These are phyloP conservation scores for Aspergillus aculeatinus DNA, from an alignment of 2,329 filamentous ascomycete species.

Conservation along the genomic window DNA sequence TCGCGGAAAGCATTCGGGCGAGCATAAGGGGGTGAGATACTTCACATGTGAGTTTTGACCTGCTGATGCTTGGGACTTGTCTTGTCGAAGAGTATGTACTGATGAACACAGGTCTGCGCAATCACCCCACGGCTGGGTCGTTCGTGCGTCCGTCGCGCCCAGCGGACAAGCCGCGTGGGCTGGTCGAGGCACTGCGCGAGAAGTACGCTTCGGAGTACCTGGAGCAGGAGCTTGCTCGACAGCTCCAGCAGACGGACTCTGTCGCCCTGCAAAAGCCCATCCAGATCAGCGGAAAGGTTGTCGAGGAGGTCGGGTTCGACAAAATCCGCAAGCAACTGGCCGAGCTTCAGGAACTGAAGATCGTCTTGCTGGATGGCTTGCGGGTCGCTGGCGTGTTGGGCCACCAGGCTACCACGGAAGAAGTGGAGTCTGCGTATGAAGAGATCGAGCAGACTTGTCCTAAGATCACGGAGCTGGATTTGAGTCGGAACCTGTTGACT, in stretches of 20 bases:
- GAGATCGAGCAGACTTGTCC: slow-evolving; percentile 59
- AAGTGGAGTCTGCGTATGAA: slow-evolving; percentile 29
- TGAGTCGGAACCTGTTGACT: slow-evolving; percentile 80
- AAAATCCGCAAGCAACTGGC: slow-evolving; percentile 82
- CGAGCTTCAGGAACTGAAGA: slow-evolving; percentile 70
- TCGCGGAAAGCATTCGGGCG: slow-evolving; percentile 87
- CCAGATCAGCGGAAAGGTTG: slow-evolving; percentile 75
- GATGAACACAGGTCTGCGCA: slow-evolving; percentile 53
- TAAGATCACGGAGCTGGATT: slow-evolving; percentile 70
- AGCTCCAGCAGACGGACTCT: not conserved
- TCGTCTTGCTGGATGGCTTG: slow-evolving; percentile 78
- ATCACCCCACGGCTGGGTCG: slow-evolving; percentile 71
- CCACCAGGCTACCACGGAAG: slow-evolving; percentile 20
- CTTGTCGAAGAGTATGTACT: slow-evolving; percentile 14
- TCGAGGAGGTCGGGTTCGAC: slow-evolving; percentile 92
- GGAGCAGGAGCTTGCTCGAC: slow-evolving; percentile 32
- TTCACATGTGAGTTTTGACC: slow-evolving; percentile 66
- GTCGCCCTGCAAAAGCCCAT: slow-evolving; percentile 54
- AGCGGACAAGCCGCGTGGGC: slow-evolving; percentile 66
- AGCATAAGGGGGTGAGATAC: slow-evolving; percentile 74
- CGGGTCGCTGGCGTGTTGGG: slow-evolving; percentile 52
- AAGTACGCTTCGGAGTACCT: slow-evolving; percentile 72
- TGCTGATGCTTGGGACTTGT: not conserved
- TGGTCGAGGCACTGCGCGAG: slow-evolving; percentile 73
- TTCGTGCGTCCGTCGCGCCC: slow-evolving; percentile 79